Conservation (phyloP, 805 yeast genomes). For the Diddensiella santjacobensis region DNA sequence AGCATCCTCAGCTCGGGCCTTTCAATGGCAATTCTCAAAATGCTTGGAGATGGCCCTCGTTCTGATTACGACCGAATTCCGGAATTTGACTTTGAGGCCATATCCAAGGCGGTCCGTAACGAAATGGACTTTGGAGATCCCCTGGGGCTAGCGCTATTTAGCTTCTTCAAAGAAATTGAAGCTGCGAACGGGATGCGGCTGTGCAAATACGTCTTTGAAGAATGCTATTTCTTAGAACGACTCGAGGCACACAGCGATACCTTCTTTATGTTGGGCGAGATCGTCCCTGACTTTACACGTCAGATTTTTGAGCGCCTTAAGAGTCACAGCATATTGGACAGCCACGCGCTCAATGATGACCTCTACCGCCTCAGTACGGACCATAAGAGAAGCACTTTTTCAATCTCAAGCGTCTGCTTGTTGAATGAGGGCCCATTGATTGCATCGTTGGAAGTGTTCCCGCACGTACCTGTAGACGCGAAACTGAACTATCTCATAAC, state of each 20-base stretch:
- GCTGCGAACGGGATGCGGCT: not conserved
- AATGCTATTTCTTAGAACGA: not conserved
- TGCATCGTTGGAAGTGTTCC: not conserved
- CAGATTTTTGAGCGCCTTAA: not conserved
- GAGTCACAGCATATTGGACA: not conserved
- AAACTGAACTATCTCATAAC: not conserved
- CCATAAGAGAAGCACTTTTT: not conserved
- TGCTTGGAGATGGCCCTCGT: not conserved
- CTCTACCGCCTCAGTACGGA: too few relatives aligned
- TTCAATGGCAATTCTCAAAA: not conserved
- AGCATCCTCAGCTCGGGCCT: constrained; percentile 5
- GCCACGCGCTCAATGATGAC: constrained; percentile 1
- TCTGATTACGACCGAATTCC: not conserved
- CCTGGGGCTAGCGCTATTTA: not conserved
- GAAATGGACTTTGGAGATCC: not conserved
- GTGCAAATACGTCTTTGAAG: not conserved
- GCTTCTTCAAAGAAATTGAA: not conserved
- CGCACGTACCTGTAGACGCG: not conserved
- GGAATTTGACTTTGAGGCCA: not conserved
- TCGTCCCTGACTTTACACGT: constrained; percentile 1
- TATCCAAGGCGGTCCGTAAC: not conserved
- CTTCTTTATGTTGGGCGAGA: constrained; percentile 9
- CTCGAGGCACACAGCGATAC: not conserved
- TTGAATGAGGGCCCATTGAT: constrained; percentile 4
- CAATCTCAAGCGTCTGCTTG: not conserved